phyloP scores from a whole-genome alignment of 2,329 filamentous ascomycete genomes.

The Botrytis hyacinthi region DNA sequence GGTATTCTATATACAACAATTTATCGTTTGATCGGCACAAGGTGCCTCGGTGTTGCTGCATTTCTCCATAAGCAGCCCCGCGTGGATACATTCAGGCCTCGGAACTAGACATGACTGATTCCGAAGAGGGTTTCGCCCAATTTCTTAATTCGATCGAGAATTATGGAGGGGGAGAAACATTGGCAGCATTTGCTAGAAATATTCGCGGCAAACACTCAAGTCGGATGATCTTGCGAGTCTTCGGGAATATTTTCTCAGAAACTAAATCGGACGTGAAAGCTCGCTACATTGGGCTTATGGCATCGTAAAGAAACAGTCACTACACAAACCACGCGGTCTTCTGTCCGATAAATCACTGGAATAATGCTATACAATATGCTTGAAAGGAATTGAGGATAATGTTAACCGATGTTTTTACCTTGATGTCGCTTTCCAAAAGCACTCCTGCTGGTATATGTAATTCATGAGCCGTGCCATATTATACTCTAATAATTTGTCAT shows the following conservation, averaged over 20 bases:
- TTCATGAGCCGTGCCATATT: slow-evolving; percentile 19
- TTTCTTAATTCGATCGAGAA: neutral
- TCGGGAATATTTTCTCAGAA: neutral
- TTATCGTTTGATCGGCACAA: neutral
- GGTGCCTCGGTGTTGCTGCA: neutral
- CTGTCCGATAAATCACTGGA: neutral
- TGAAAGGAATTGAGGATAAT: slow-evolving; percentile 1
- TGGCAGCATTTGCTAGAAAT: neutral
- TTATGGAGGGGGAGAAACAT: neutral
- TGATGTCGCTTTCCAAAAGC: slow-evolving; percentile 12
- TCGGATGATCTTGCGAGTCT: neutral
- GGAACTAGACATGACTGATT: neutral
- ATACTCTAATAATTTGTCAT: slow-evolving; percentile 17
- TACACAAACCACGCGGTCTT: neutral
- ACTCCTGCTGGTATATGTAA: slow-evolving; percentile 17
- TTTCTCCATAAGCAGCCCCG: neutral
- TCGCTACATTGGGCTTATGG: neutral
- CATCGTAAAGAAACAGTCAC: neutral
- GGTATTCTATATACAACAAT: neutral
- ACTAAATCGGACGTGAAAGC: neutral
- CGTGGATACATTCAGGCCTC: neutral
- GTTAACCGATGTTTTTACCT: neutral
- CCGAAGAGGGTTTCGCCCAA: neutral
- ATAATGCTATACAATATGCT: neutral
- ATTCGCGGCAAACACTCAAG: neutral